A percentile compares a stretch with the other conserved stretches of the same genome.
Conservation (phyloP, 768 basidiomycete genomes). For the Panaeolus papilionaceus region DNA sequence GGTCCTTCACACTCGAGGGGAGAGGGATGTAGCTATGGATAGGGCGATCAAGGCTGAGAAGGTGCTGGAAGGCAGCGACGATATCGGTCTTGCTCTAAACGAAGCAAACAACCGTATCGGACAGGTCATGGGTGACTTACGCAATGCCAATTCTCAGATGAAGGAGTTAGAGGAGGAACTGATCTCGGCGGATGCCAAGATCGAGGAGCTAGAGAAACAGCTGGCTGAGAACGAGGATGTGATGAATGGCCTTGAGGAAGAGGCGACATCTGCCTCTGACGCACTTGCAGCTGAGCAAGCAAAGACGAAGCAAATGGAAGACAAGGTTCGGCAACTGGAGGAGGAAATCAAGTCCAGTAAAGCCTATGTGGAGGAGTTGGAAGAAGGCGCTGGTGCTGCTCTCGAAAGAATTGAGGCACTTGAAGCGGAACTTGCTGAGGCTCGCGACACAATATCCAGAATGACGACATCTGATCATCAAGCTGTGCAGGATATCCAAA, state of each 20-base stretch:
- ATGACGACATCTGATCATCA: slow-evolving; percentile 53
- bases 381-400: slow-evolving; percentile 61
- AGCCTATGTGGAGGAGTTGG: slow-evolving; percentile 61
- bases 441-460: slow-evolving; percentile 51
- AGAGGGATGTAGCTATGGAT: slow-evolving; percentile 61
- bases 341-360: slow-evolving; percentile 56
- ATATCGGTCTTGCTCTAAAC: slow-evolving; percentile 70
- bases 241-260: slow-evolving; percentile 50
- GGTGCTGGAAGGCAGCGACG: slow-evolving; percentile 66
- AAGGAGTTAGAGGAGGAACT: slow-evolving; percentile 68
- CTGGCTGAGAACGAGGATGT: slow-evolving; percentile 58
- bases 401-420: slow-evolving; percentile 59
- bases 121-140: slow-evolving; percentile 61
- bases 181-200: slow-evolving; percentile 53
- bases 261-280: slow-evolving; percentile 43
- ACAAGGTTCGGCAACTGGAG: slow-evolving; percentile 44
- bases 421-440: slow-evolving; percentile 57
- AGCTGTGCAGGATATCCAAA: slow-evolving; percentile 52
- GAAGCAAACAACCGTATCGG: slow-evolving; percentile 69
- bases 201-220: slow-evolving; percentile 63
- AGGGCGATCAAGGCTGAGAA: slow-evolving; percentile 70
- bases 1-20: slow-evolving; percentile 51
- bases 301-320: slow-evolving; percentile 38
- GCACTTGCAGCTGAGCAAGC: slow-evolving; percentile 40
- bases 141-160: slow-evolving; percentile 63